These are phyloP conservation scores for Aspergillus sclerotialis DNA, from an alignment of 2,329 filamentous ascomycete genomes.

Conservation along the genomic window DNA sequence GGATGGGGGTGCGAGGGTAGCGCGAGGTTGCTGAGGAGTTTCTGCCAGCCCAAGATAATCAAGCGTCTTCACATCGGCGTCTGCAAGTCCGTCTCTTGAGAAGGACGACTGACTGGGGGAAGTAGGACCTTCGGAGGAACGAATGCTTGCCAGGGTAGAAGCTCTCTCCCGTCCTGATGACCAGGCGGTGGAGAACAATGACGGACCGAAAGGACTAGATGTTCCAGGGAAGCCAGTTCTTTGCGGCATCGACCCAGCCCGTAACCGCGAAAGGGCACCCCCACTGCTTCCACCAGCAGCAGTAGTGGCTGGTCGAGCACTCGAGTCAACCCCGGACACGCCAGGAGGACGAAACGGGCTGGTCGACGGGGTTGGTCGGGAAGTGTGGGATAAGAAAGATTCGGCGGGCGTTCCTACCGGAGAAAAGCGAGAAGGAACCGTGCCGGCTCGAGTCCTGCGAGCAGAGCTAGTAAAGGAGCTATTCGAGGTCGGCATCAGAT, in stretches of 20 bases:
- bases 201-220: conserved; percentile 71
- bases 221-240: conserved; percentile 60
- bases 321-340: conserved; percentile 33
- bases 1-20: conserved; percentile 60
- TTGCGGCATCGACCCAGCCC: conserved; percentile 92
- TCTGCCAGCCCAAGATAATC: conserved; percentile 95
- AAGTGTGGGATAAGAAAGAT: conserved; percentile 64
- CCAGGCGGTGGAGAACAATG: conserved; percentile 84
- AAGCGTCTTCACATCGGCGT: conserved; percentile 85
- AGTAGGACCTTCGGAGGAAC: conserved; percentile 77
- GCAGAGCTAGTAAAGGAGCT: conserved; percentile 58
- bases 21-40: conserved; percentile 73
- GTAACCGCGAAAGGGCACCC: conserved; percentile 72
- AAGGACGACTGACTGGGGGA: conserved; percentile 83
- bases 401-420: conserved; percentile 61
- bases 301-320: conserved; percentile 30
- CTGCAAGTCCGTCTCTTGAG: conserved; percentile 74
- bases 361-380: conserved; percentile 76
- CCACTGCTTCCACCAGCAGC: conserved; percentile 55
- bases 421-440: conserved; percentile 90
- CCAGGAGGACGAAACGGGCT: conserved; percentile 72
- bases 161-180: conserved; percentile 71
- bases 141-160: conserved; percentile 82
- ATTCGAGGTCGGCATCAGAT: conserved; percentile 68
- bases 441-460: conserved; percentile 82